phyloP scores from a whole-genome alignment of 2,329 filamentous ascomycete species.

The Madurella fahalii region DNA sequence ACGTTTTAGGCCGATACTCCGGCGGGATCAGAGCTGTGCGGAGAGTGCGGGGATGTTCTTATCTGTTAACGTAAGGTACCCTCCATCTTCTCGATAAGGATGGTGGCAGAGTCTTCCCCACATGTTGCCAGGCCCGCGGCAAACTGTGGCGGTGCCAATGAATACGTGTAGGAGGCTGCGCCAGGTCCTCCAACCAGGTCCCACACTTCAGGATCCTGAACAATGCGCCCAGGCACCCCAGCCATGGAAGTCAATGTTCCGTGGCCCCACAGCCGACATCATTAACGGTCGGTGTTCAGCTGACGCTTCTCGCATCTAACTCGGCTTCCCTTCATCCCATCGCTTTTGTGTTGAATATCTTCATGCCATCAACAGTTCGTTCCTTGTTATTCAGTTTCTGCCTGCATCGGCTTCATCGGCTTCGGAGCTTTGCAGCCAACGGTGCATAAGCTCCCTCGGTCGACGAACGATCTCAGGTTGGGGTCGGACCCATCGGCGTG shows the following conservation, averaged over 20 bases:
- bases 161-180: no score
- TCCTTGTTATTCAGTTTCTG: not conserved
- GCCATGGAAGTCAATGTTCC: not conserved
- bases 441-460: constrained; percentile 6
- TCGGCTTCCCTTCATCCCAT: not conserved
- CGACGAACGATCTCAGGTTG: not conserved
- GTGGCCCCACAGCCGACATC: constrained; percentile 18
- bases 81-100: not conserved
- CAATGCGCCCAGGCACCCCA: constrained; percentile 3
- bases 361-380: not conserved
- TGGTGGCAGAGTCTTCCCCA: not conserved
- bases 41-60: no score
- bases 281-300: not conserved
- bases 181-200: no score
- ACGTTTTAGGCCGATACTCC: no score
- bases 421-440: not conserved
- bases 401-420: not conserved
- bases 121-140: not conserved
- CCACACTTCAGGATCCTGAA: not conserved
- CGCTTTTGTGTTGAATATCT: not conserved
- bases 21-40: no score
- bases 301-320: not conserved
- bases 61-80: no score
- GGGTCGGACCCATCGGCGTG: constrained; percentile 1
- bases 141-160: not conserved